Evolutionary conservation across 345 rosid genomes (phyloP), one percentile per base, ranked within the genome.

Genomic region (Eucalyptus virginea): DNA sequence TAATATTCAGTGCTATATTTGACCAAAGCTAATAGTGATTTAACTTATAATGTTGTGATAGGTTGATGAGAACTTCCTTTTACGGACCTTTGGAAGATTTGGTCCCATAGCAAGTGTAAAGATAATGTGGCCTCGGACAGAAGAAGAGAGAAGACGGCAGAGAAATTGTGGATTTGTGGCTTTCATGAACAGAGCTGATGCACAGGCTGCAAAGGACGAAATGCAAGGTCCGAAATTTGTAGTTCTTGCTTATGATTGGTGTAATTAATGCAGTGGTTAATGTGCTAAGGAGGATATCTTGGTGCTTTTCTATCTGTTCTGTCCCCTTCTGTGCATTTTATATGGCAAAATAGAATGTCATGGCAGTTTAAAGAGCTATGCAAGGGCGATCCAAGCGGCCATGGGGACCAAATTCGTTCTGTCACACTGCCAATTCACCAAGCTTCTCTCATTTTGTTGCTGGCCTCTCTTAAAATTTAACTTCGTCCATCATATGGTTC

Each of bases 71-170:
- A 98, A 97, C 93, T 98, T 98, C 91, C 99, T 98, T 93, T 92
- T 98, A 83, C 95, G 99, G 77, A 98, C 99, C 87, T 98, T 98
- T 90, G 99, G 99, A 94, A 96, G 99, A 95, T 98, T 98, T 94
- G 99, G 99, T 86, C 99, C 99, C 77, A 97, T 98, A 93, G 99
- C 99, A 92, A 98, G 99, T 93, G 99, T 98, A 90, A 97, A 98
- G 93, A 98, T 98, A 93, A 98, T 98, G 99, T 98, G 99, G 99
- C 99, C 99, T 81, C 94, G 99, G 94, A 97, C 99, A 81, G 99
- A 98, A 77, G 99, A 98, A 91, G 99, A 98, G 94, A 90, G 94
- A 86, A 96, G 96, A 89, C 94, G 99, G 87, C 98, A 97, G 93
- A 94, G 99, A 93, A 96, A 97, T 92, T 97, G 99, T 91, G 99